phyloP scores from a whole-genome alignment of 1,284 basidiomycete genomes.

The Ganoderma resinaceum region DNA sequence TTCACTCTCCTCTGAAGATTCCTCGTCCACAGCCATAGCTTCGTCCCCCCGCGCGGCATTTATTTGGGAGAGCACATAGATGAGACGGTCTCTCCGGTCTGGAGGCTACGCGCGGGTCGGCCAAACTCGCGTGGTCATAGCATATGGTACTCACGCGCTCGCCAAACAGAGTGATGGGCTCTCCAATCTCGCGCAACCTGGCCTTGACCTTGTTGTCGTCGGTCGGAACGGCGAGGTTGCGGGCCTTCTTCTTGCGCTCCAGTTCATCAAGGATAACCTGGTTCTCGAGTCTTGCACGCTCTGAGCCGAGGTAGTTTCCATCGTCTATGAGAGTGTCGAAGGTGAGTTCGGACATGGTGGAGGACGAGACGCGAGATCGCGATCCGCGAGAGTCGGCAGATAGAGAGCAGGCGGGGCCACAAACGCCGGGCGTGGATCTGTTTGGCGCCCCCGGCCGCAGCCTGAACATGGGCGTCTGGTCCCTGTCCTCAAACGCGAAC shows the following conservation, averaged over 20 bases:
- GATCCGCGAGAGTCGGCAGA: neutral
- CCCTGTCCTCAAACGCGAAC: slow-evolving; percentile 3
- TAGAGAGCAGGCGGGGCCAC: neutral
- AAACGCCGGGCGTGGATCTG: neutral
- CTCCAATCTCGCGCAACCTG: slow-evolving; percentile 89
- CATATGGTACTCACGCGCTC: slow-evolving; percentile 79
- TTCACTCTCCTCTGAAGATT: slow-evolving; percentile 70
- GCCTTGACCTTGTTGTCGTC: slow-evolving; percentile 94
- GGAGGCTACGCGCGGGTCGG: slow-evolving; percentile 61
- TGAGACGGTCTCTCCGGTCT: slow-evolving; percentile 92
- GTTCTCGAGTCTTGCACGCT: slow-evolving; percentile 78
- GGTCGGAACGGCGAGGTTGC: slow-evolving; percentile 94
- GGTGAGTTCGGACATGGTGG: slow-evolving; percentile 72
- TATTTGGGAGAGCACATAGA: slow-evolving; percentile 91
- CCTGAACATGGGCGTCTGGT: slow-evolving; percentile 9
- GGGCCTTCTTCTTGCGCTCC: slow-evolving; percentile 95
- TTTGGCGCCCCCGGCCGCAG: slow-evolving; percentile 6
- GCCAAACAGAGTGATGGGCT: slow-evolving; percentile 97
- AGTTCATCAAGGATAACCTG: slow-evolving; percentile 88
- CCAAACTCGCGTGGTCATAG: neutral
- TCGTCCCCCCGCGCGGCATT: slow-evolving; percentile 81
- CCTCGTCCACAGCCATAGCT: slow-evolving; percentile 73
- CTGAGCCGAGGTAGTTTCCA: slow-evolving; percentile 74
- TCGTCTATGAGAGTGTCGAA: slow-evolving; percentile 78
- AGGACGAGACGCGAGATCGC: slow-evolving; percentile 5